Evolutionary conservation across 306 rosid genomes (phyloP).

Genomic region (Hippophae tibetana): DNA sequence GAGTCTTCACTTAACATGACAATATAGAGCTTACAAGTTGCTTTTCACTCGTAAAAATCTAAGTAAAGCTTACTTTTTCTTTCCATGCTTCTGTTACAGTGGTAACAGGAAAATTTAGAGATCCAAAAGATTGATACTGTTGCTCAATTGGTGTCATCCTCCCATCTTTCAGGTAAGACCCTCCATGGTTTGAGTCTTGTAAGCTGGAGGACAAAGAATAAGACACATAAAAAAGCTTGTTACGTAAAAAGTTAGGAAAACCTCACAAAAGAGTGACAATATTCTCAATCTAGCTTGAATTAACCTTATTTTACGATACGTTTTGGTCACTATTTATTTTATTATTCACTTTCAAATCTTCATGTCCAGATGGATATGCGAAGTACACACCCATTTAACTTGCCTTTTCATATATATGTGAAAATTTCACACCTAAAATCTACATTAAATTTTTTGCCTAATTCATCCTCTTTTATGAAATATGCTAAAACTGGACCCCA

Average conservation of each 20-base stretch:
- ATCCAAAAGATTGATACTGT: conserved; percentile 48
- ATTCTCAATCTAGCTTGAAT: no score
- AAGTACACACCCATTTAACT: no score
- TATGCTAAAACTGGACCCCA: conserved; percentile 2
- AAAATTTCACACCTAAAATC: no score
- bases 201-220: conserved; percentile 35
- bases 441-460: no score
- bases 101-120: conserved; percentile 54
- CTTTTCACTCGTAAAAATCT: neutral
- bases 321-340: no score
- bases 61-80: conserved; percentile 56
- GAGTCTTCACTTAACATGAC: neutral
- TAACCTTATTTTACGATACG: no score
- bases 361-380: no score
- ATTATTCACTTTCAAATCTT: no score
- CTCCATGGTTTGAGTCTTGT: conserved; percentile 77
- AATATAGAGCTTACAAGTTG: neutral
- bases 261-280: no score
- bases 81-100: conserved; percentile 72
- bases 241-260: no score
- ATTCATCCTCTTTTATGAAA: no score
- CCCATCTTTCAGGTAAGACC: conserved; percentile 47
- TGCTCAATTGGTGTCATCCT: conserved; percentile 59
- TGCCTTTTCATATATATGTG: no score
- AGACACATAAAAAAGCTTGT: neutral